Evolutionary conservation across 345 rosid genomes (phyloP), one percentile per base, ranked within the genome.

Genomic region (Eucalyptus cloeziana): DNA sequence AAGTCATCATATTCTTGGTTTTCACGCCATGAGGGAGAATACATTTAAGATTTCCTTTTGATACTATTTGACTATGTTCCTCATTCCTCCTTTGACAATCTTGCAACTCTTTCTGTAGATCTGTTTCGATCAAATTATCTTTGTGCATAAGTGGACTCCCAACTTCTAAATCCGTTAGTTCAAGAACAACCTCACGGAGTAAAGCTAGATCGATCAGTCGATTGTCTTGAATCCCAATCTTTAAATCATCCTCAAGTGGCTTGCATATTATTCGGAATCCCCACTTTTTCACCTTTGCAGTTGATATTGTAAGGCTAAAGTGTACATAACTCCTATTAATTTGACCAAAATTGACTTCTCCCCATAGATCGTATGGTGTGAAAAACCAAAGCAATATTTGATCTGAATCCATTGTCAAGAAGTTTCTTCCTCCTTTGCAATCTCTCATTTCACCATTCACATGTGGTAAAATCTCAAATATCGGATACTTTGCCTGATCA

Each of bases 401-500:
- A 64, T n/a, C 71, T 0, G 19, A 64, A 15, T 64, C 9, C 19
- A 0, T 30, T 7, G 10, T 4, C 13, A n/a, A n/a, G 19, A 7
- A 64, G 58, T 0, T 19, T 2, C 2, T 54, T 54, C 58, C 58
- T 54, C 58, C 58, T 54, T 54, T 30, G 9, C 33, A 7, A 3
- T 30, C 0, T 5, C 33, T 10, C 17, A 4, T 30, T 24, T 64
- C 4, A 4, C 33, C 71, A 64, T 64, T 6, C 16, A 16, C 21
- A 2, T 31, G 43, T 13, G 31, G 17, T 5, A 58, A 58, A 52
- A 52, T 52, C 58, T 52, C 64, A 58, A 58, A 24, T 24, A 58
- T 24, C 1, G 12, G 64, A 9, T 10, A 0, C 27, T 58, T 58
- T 9, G 5, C 0, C 1, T 10, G 6, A 22, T 62, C 31, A 62